phyloP scores from a whole-genome alignment of 108 stramenopile genomes.

The Cyclostephanos tholiformis region DNA sequence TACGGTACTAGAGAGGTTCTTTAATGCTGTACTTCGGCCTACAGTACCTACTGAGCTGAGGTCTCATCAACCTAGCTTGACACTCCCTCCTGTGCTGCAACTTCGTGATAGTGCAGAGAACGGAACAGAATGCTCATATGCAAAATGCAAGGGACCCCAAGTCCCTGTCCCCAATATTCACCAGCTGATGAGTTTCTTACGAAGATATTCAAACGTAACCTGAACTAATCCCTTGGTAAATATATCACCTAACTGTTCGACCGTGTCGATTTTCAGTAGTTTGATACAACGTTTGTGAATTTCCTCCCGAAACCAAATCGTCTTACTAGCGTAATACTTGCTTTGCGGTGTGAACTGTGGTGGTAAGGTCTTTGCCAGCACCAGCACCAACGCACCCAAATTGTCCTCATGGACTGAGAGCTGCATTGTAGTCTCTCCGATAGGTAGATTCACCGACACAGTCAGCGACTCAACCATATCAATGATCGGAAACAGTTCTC shows the following conservation, averaged over 20 bases:
- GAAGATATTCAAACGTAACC: no score
- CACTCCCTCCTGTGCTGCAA: no score
- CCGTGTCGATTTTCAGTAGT: slow-evolving; percentile 9
- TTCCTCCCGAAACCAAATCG: slow-evolving; percentile 11
- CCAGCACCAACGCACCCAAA: neutral
- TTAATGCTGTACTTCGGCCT: no score
- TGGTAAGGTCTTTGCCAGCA: neutral
- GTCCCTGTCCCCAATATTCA: no score
- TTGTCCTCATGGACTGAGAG: slow-evolving; percentile 13
- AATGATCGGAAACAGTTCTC: neutral
- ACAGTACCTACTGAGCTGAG: no score
- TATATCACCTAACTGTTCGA: neutral
- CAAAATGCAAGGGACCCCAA: no score
- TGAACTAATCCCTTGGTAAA: no score
- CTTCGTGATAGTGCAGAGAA: no score
- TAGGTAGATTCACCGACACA: neutral
- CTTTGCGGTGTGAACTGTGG: neutral
- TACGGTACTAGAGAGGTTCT: no score
- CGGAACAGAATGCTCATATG: no score
- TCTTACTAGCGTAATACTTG: neutral
- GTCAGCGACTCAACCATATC: neutral
- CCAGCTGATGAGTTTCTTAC: no score
- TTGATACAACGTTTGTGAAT: neutral
- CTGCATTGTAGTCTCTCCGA: neutral
- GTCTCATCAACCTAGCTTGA: no score